Conservation (phyloP, 306 rosid species). For the Cicer arietinum region DNA sequence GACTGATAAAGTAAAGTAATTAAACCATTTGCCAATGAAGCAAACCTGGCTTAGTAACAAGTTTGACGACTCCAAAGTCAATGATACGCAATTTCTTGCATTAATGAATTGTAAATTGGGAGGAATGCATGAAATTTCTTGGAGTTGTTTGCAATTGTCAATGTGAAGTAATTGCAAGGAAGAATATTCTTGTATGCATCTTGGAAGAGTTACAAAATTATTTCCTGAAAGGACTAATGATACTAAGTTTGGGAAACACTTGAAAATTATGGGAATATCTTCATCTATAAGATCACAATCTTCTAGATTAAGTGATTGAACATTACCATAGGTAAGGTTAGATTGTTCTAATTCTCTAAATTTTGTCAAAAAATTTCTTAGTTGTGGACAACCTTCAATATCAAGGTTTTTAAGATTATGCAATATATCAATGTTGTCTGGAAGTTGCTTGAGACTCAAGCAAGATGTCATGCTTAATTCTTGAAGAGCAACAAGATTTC, state of each 20-base stretch:
- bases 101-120: conserved; percentile 47
- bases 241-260: conserved; percentile 44
- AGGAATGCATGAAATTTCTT: conserved; percentile 41
- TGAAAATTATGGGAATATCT: conserved; percentile 53
- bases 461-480: conserved; percentile 51
- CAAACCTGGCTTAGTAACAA: conserved; percentile 23
- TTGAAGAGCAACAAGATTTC: conserved; percentile 52
- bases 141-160: conserved; percentile 43
- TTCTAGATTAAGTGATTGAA: conserved; percentile 47
- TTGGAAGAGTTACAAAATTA: conserved; percentile 44
- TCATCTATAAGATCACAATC: conserved; percentile 50
- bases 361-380: conserved; percentile 39
- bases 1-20: not conserved
- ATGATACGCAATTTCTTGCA: conserved; percentile 48
- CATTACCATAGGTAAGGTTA: conserved; percentile 32
- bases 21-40: not conserved
- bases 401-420: conserved; percentile 51
- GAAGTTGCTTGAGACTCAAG: conserved; percentile 50
- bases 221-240: conserved; percentile 47
- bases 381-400: conserved; percentile 49
- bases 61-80: conserved; percentile 35
- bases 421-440: conserved; percentile 43
- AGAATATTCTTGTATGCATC: conserved; percentile 39
- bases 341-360: conserved; percentile 35
- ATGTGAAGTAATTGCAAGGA: conserved; percentile 48